A percentile compares a stretch with the other conserved stretches of the same genome.
Conservation (phyloP, 163 green algal genomes). For the Scenedesmus sp. region DNA sequence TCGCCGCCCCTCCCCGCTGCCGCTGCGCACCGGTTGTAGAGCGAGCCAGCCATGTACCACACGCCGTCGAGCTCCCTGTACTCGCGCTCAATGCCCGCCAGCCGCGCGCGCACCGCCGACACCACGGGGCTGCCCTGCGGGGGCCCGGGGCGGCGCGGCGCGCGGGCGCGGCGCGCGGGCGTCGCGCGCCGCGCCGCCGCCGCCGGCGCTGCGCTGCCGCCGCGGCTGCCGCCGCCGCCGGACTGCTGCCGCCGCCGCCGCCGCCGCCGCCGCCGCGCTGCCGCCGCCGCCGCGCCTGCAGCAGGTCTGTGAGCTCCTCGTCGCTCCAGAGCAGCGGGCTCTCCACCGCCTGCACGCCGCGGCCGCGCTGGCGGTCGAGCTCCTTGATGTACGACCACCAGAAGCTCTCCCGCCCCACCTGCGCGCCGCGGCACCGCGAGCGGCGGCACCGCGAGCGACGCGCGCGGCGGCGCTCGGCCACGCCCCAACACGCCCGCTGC, state of each 20-base stretch:
- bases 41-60: slow-evolving; percentile 84
- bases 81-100: slow-evolving; percentile 84
- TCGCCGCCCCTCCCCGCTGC: too few species aligned
- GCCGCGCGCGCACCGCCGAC: slow-evolving; percentile 68
- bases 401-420: slow-evolving; percentile 65
- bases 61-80: slow-evolving; percentile 95
- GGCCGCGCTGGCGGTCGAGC: slow-evolving; percentile 79
- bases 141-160: not conserved
- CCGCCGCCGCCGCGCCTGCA: slow-evolving; percentile 45
- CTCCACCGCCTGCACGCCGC: slow-evolving; percentile 80
- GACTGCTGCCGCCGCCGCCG: too few species aligned
- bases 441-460: too few species aligned
- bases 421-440: not conserved
- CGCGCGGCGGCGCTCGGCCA: too few species aligned
- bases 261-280: too few species aligned
- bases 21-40: slow-evolving; percentile 61
- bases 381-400: slow-evolving; percentile 90
- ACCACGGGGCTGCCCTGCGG: slow-evolving; percentile 82
- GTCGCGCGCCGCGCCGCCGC: too few species aligned
- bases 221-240: too few species aligned
- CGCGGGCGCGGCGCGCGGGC: too few species aligned
- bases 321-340: slow-evolving; percentile 90
- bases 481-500: too few species aligned
- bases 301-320: slow-evolving; percentile 67
- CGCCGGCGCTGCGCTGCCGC: too few species aligned